Base-by-base conservation (phyloP, 441 rosid genomes). In the Hura crepitans region DNA sequence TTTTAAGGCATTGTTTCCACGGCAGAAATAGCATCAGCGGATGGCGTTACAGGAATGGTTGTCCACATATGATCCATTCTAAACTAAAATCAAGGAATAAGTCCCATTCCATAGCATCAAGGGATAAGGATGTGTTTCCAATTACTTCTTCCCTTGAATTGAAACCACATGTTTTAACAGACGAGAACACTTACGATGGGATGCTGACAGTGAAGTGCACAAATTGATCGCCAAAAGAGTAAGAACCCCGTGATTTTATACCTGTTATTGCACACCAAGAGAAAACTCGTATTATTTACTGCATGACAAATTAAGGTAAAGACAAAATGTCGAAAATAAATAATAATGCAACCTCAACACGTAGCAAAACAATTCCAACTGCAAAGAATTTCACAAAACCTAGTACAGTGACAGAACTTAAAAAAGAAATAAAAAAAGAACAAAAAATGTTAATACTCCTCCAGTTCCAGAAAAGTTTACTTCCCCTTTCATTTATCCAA, bases 181-280 rank as follows among this genome's bases (percentile, higher is more conserved):
- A 2, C 56, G 23, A n/a, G 60, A 50, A 69, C 33, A 80, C 93
- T 15, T 82, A 90, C 98, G 76, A 46, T 35, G 98, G 98, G 73
- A 93, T 89, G 90, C 83, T 84, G 85, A 93, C 85, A 58, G 83
- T 89, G 85, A 87, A 93, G 81, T 93, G 92, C 75, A 93, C 98
- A 76, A 74, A 93, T 66, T 90, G 96, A 82, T 93, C 97, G 25
- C 98, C 98, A 23, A 80, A 85, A 70, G 85, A 81, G 67, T 70
- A 72, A 1, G 97, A 84, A 66, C 85, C 84, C 71, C 98, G 88
- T 37, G 89, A 71, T 74, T 88, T 89, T 59, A 93, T 83, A 66
- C 98, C 97, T 93, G 82, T 72, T 15, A 62, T 62, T 49, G 54
- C 68, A 46, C 53, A 56, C 20, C 47, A 53, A 4, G 65, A 35